A percentile compares a stretch with the other conserved stretches of the same genome.
Conservation (phyloP, 2,329 filamentous ascomycete genomes). For the Ceratocystis lukuohia region DNA sequence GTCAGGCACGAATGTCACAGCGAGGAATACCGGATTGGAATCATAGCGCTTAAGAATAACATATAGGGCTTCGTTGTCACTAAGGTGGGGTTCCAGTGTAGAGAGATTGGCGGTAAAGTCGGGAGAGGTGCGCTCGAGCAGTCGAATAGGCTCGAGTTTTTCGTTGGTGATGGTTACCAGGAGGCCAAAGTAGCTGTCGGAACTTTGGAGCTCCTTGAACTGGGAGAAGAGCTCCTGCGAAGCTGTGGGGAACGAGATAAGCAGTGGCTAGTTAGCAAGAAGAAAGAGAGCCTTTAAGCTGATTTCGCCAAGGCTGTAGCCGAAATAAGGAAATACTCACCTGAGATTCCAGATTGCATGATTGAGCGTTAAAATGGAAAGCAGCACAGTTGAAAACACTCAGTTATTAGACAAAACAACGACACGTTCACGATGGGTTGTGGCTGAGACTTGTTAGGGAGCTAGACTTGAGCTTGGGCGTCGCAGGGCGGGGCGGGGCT, state of each 20-base stretch:
- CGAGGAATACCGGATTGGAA: slow-evolving; percentile 44
- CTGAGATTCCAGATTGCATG: slow-evolving; percentile 72
- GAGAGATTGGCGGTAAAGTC: slow-evolving; percentile 52
- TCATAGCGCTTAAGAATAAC: slow-evolving; percentile 59
- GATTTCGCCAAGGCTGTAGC: background rate
- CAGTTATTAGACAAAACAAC: background rate
- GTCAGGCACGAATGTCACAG: slow-evolving; percentile 68
- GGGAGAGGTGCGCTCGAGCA: slow-evolving; percentile 39
- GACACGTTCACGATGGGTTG: slow-evolving; percentile 3
- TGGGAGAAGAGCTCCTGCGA: slow-evolving; percentile 63
- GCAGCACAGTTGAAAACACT: background rate
- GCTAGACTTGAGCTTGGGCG: slow-evolving; percentile 14
- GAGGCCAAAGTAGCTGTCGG: slow-evolving; percentile 51
- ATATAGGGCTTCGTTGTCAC: slow-evolving; percentile 56
- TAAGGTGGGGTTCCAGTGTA: slow-evolving; percentile 48
- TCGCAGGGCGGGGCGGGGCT: background rate
- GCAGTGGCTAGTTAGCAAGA: background rate
- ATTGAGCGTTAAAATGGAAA: slow-evolving; percentile 16
- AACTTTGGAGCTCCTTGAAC: slow-evolving; percentile 56
- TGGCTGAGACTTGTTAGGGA: background rate
- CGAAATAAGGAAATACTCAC: slow-evolving; percentile 29
- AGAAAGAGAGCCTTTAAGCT: background rate
- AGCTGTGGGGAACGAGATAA: slow-evolving; percentile 33
- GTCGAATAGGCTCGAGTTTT: slow-evolving; percentile 46
- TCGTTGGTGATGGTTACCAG: slow-evolving; percentile 59